Conservation (phyloP, 2,329 filamentous ascomycete species). For the Colletotrichum gigasporum region DNA sequence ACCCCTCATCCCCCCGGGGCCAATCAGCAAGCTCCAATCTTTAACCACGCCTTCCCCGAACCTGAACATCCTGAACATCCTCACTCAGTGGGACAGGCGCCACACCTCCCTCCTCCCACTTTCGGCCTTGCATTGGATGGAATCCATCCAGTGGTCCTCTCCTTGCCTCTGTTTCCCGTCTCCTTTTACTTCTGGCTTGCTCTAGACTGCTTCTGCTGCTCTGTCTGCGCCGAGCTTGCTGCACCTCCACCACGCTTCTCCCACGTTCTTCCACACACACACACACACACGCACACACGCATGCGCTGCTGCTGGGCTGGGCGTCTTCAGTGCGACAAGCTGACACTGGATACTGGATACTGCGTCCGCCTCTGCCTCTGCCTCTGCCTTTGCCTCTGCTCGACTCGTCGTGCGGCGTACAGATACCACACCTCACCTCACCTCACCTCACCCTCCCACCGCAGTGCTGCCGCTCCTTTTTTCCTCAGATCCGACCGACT, state of each 20-base stretch:
- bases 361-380: slow-evolving; percentile 21
- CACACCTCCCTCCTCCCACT: slow-evolving; percentile 27
- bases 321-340: no score
- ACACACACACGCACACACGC: no score
- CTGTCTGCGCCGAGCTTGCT: neutral
- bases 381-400: neutral
- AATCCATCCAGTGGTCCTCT: no score
- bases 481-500: slow-evolving; percentile 24
- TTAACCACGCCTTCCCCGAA: slow-evolving; percentile 16
- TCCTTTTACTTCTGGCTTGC: neutral
- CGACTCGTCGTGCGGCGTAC: neutral
- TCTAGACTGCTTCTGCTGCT: no score
- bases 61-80: slow-evolving; percentile 25
- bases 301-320: no score
- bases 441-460: slow-evolving; percentile 9
- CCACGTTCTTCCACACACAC: slow-evolving; percentile 29
- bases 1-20: neutral
- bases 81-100: slow-evolving; percentile 18
- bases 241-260: slow-evolving; percentile 7
- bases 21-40: slow-evolving; percentile 30
- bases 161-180: neutral
- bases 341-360: no score
- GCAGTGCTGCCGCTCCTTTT: slow-evolving; percentile 7
- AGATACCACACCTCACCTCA: neutral
- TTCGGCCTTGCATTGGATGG: slow-evolving; percentile 4